phyloP scores from a whole-genome alignment of 1,284 basidiomycete species.

The Sporisorium exsertum region DNA sequence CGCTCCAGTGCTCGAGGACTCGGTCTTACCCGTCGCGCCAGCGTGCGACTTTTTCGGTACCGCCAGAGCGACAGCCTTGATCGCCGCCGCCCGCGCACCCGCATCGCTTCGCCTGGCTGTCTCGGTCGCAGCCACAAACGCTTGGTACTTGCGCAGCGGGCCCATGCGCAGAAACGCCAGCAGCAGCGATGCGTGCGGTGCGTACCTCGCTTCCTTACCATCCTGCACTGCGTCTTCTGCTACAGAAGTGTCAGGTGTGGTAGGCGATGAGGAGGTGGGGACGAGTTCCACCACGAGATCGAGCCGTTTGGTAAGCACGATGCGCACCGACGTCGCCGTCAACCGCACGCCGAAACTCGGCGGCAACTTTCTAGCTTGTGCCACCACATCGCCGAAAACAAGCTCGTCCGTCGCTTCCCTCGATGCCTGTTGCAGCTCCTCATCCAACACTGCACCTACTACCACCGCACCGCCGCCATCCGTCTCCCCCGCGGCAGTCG shows the following conservation, averaged over 20 bases:
- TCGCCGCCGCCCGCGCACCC: slow-evolving; percentile 6
- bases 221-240: neutral
- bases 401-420: slow-evolving; percentile 55
- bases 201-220: slow-evolving; percentile 7
- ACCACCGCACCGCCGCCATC: neutral
- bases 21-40: neutral
- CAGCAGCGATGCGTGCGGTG: slow-evolving; percentile 25
- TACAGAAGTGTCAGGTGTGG: neutral
- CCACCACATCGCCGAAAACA: slow-evolving; percentile 53
- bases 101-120: slow-evolving; percentile 20
- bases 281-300: slow-evolving; percentile 44
- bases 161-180: slow-evolving; percentile 38
- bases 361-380: slow-evolving; percentile 45
- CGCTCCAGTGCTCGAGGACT: neutral
- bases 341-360: slow-evolving; percentile 41
- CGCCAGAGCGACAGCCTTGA: slow-evolving; percentile 23
- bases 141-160: slow-evolving; percentile 37
- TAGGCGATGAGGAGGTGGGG: slow-evolving; percentile 3
- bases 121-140: slow-evolving; percentile 6
- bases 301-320: slow-evolving; percentile 41
- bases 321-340: slow-evolving; percentile 34
- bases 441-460: slow-evolving; percentile 35
- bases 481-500: neutral
- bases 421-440: slow-evolving; percentile 52
- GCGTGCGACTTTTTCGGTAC: slow-evolving; percentile 20